Evolutionary conservation across 345 rosid species (phyloP), one percentile per base, ranked within the genome.

Genomic region (Mallotus nudiflorus): DNA sequence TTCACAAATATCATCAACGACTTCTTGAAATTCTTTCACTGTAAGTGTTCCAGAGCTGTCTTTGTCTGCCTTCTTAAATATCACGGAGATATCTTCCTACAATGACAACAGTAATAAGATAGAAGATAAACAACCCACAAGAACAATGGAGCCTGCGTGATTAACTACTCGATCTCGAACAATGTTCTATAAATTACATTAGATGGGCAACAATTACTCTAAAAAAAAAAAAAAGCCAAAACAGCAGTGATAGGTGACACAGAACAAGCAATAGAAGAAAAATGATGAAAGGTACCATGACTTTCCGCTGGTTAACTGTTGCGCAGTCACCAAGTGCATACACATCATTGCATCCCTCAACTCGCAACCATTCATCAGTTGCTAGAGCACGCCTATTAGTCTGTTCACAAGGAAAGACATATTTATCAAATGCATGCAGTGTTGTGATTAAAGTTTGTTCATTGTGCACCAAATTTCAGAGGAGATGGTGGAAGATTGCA

Each of bases 271-370:
- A 59, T 20, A 68, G 61, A 29, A 25, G 20, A 10, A 24, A 50
- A 59, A 40, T 16, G 22, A 65, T 62, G 28, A 25, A 1, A 65
- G 16, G 22, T 90, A 92, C 99, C 99, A 95, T 86, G 91, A 95
- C 99, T 92, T 82, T 86, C 6, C 98, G 94, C 81, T 92, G 98
- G 78, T 92, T 92, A 53, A 95, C 80, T 72, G 99, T 92, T 62
- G 99, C 99, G n/a, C 97, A 95, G 72, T 95, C 97, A 73, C 99
- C 99, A 39, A 95, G 97, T 54, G 99, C 96, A 70, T 95, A 95
- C 62, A 92, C 62, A 50, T 57, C 81, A 68, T 85, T 84, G 44
- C 78, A 71, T 56, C 93, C 91, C 75, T 95, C 99, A 28, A 95
- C 91, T 10, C 97, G 86, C 29, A 95, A 84, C 99, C 99, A 95